Base-by-base conservation (phyloP, 441 rosid species). In the Populus hybrid region DNA sequence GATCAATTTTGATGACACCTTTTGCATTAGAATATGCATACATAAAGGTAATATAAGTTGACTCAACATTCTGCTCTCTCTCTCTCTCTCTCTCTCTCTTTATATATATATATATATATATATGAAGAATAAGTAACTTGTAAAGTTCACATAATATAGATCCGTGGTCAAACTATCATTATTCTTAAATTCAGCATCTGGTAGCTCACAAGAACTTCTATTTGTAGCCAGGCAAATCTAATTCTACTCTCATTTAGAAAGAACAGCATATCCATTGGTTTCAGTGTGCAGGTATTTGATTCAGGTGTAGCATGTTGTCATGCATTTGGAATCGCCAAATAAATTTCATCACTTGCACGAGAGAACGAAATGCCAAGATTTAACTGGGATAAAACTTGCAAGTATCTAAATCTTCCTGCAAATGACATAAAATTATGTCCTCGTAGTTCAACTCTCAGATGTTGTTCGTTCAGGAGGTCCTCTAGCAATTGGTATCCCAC, bases 401-500 rank as follows among this genome's bases (percentile, higher is more conserved):
- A 9, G 31, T 61, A 21, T 69, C 63, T 66, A 11, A 63, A 65
- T 72, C 56, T 75, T 64, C 64, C n/a, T 23, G 64, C 35, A 26
- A 69, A 42, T 23, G 56, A 21, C 65, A 23, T 21, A 16, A 68
- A 71, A 74, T 31, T n/a, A 68, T 5, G 40, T 73, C 69, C 53
- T 74, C 12, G 0, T 36, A 9, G n/a, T 38, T 72, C 83, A 80
- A 26, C 74, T 36, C 73, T 64, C 56, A 50, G 23, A 2, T 36
- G 38, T 42, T 35, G 80, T 76, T 26, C 84, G 82, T 69, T 84
- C 82, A 28, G 98, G 98, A 71, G 98, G 97, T 80, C 98, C 98
- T 80, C 97, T 90, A 38, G 97, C 98, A 75, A 92, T 87, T 26
- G 91, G 94, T 78, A 84, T 75, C 76, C 88, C 90, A 10, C 83